These are phyloP conservation scores for Hypocreales sp. DNA, from an alignment of 2,329 filamentous ascomycete genomes.

Conservation along the genomic window DNA sequence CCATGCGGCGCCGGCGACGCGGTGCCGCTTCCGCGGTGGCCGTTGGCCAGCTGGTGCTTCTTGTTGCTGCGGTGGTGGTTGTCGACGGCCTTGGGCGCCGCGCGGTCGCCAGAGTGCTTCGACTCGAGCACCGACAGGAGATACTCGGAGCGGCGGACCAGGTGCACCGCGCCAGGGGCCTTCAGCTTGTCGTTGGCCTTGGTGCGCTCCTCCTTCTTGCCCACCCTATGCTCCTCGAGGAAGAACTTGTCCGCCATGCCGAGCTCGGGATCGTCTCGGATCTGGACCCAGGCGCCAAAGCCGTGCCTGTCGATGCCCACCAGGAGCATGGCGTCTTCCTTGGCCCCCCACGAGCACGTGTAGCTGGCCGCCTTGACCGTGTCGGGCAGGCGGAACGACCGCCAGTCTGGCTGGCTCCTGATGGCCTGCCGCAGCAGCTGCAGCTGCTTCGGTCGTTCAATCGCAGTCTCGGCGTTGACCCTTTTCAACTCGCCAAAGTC, in stretches of 20 bases:
- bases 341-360: conserved; percentile 78
- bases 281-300: conserved; percentile 89
- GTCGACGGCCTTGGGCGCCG: conserved; percentile 66
- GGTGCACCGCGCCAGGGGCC: conserved; percentile 90
- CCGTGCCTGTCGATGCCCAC: conserved; percentile 87
- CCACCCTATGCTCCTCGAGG: conserved; percentile 93
- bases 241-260: conserved; percentile 85
- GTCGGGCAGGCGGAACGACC: conserved; percentile 73
- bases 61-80: conserved; percentile 95
- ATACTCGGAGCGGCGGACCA: conserved; percentile 90
- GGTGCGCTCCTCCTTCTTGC: conserved; percentile 85
- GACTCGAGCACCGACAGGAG: conserved; percentile 85
- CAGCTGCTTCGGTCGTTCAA: conserved; percentile 82
- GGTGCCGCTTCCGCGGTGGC: conserved; percentile 47
- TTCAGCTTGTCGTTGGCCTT: conserved; percentile 68
- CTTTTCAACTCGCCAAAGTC: conserved; percentile 89
- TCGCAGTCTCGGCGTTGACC: conserved; percentile 87
- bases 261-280: conserved; percentile 80
- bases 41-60: conserved; percentile 44
- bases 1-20: conserved; percentile 53
- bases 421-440: conserved; percentile 67
- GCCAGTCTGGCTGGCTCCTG: conserved; percentile 49
- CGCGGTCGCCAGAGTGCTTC: conserved; percentile 63
- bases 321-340: conserved; percentile 93
- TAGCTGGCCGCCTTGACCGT: conserved; percentile 88